Evolutionary conservation across 1,284 basidiomycete species (phyloP).

Genomic region (Coriolopsis trogii): DNA sequence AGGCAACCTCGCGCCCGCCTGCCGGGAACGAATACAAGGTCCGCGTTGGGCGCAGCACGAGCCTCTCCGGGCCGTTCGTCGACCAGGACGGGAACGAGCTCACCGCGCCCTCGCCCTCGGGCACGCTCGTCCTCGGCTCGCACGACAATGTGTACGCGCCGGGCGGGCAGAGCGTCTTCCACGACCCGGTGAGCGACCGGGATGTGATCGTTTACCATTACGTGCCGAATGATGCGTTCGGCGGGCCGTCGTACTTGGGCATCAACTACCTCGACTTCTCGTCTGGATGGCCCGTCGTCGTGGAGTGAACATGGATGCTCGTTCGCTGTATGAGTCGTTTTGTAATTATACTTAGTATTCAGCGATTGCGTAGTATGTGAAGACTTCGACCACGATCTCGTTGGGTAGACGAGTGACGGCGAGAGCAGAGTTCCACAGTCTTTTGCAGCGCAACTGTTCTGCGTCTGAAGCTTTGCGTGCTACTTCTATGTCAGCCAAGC

Average conservation of each 20-base stretch:
- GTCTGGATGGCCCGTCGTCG: constrained; percentile 5
- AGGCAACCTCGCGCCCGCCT: constrained; percentile 24
- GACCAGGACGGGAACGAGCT: constrained; percentile 27
- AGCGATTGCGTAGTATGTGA: too few species aligned
- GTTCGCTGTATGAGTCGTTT: too few species aligned
- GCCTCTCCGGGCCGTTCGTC: constrained; percentile 33
- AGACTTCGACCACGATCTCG: too few species aligned
- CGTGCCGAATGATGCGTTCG: constrained; percentile 3
- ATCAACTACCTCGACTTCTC: constrained; percentile 12
- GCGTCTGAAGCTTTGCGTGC: too few species aligned
- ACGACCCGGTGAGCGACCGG: constrained; percentile 11
- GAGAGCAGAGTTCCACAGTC: too few species aligned
- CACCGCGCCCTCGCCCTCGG: constrained; percentile 18
- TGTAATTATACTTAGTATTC: too few species aligned
- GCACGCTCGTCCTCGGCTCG: constrained; percentile 35
- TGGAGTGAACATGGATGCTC: too few species aligned
- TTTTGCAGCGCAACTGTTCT: too few species aligned
- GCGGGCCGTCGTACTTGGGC: constrained; percentile 3
- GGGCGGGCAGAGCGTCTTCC: constrained; percentile 26
- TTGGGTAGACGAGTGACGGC: too few species aligned
- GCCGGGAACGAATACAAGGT: constrained; percentile 32
- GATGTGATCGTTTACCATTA: constrained; percentile 21
- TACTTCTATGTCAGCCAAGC: too few species aligned
- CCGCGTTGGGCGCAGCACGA: constrained; percentile 32
- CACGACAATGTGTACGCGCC: constrained; percentile 39